These are phyloP conservation scores for Sphaceloma murrayae DNA, from an alignment of 2,329 filamentous ascomycete genomes.

Conservation along the genomic window DNA sequence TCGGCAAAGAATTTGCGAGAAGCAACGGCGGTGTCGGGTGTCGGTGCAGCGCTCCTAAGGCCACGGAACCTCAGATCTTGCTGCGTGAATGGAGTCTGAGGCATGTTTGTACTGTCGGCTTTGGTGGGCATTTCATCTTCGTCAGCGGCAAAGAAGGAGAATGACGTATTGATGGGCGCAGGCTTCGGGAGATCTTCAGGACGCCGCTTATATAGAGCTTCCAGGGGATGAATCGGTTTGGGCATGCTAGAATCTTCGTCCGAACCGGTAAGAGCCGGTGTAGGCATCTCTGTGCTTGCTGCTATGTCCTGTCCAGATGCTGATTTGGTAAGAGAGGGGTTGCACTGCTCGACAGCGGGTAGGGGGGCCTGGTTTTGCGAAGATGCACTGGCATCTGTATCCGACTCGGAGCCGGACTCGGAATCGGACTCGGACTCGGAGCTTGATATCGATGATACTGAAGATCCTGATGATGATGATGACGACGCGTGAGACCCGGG, in stretches of 20 bases:
- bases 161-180: slow-evolving; percentile 46
- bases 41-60: slow-evolving; percentile 82
- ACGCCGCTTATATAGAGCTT: slow-evolving; percentile 79
- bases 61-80: slow-evolving; percentile 66
- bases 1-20: slow-evolving; percentile 52
- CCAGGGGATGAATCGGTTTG: slow-evolving; percentile 65
- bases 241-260: neutral
- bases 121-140: slow-evolving; percentile 27
- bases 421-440: slow-evolving; percentile 14
- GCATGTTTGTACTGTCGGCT: slow-evolving; percentile 28
- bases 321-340: neutral
- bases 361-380: neutral
- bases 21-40: slow-evolving; percentile 81
- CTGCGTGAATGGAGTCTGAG: slow-evolving; percentile 74
- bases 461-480: slow-evolving; percentile 2
- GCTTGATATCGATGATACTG: slow-evolving; percentile 6
- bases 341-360: neutral
- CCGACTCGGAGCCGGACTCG: neutral
- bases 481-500: neutral
- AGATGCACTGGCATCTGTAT: neutral
- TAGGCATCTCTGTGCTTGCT: slow-evolving; percentile 19
- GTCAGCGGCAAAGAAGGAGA: slow-evolving; percentile 63
- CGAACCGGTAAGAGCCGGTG: slow-evolving; percentile 2
- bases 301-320: neutral
- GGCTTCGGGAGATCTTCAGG: slow-evolving; percentile 34